Evolutionary conservation across 768 basidiomycete genomes (phyloP).

Genomic region (Hericium erinaceus): DNA sequence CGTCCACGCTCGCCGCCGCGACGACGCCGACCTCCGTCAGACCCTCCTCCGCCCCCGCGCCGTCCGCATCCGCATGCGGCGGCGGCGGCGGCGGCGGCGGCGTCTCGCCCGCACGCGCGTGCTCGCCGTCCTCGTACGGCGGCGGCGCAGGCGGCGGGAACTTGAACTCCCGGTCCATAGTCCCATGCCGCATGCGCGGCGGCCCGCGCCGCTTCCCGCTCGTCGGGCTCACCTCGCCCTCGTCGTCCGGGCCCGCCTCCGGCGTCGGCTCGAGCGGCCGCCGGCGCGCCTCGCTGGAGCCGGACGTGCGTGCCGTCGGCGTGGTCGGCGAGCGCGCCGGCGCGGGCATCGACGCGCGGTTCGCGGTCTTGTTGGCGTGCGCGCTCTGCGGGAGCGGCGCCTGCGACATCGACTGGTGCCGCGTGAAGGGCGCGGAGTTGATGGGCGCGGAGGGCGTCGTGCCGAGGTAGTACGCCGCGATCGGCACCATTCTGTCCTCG

Average conservation of each 20-base stretch:
- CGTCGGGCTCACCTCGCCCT: constrained; percentile 26
- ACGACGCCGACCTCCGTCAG: constrained; percentile 28
- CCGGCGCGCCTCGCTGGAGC: constrained; percentile 23
- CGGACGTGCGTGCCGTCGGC: constrained; percentile 29
- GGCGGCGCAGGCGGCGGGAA: constrained; percentile 36
- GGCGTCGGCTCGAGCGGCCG: constrained; percentile 38
- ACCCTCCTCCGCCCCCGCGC: constrained; percentile 7
- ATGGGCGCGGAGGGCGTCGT: constrained; percentile 43
- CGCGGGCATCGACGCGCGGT: constrained; percentile 63
- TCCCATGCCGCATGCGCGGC: constrained; percentile 40
- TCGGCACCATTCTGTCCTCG: constrained; percentile 69
- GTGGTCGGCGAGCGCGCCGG: constrained; percentile 37
- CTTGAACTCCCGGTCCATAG: constrained; percentile 71
- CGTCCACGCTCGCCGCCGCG: constrained; percentile 58
- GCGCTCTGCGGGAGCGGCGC: constrained; percentile 34
- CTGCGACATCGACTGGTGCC: constrained; percentile 75
- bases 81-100: neutral
- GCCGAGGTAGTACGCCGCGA: constrained; percentile 75
- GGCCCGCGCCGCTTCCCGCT: constrained; percentile 10
- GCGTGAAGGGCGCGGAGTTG: constrained; percentile 27
- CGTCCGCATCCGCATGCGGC: neutral
- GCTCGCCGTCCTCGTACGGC: constrained; percentile 9
- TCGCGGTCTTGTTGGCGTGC: constrained; percentile 26
- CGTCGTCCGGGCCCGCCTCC: constrained; percentile 34
- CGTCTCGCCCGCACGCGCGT: constrained; percentile 10